Evolutionary conservation across 2,329 filamentous ascomycete genomes (phyloP).

Genomic region (Sarocladium brachiariae): DNA sequence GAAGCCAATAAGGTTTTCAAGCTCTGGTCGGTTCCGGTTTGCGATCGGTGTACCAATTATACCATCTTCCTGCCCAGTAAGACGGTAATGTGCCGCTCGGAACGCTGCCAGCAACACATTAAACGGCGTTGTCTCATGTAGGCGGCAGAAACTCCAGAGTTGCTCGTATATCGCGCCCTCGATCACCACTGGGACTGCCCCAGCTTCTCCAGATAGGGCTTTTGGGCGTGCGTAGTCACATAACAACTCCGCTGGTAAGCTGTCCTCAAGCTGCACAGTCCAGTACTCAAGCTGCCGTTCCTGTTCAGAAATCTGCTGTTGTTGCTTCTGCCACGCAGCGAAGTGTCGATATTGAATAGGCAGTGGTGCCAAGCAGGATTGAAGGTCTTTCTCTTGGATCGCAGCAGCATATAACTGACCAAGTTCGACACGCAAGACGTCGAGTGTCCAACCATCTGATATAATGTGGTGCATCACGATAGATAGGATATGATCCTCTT

Average conservation of each 20-base stretch:
- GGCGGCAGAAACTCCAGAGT: conserved; percentile 14
- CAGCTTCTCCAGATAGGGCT: conserved; percentile 7
- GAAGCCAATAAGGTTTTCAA: conserved; percentile 14
- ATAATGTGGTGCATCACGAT: conserved; percentile 19
- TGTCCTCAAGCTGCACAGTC: conserved; percentile 11
- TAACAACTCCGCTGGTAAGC: conserved; percentile 12
- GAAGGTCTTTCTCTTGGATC: conserved; percentile 12
- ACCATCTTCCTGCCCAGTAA: conserved; percentile 13
- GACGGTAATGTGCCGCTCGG: conserved; percentile 13
- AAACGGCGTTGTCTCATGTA: conserved; percentile 10
- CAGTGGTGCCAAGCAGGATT: conserved; percentile 13
- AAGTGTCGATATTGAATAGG: conserved; percentile 21
- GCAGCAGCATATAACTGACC: conserved; percentile 13
- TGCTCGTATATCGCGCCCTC: conserved; percentile 8
- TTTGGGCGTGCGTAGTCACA: conserved; percentile 12
- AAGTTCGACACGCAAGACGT: conserved; percentile 13
- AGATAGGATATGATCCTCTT: conserved; percentile 17
- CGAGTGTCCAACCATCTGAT: conserved; percentile 15
- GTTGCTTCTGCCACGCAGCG: conserved; percentile 15
- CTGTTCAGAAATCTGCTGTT: conserved; percentile 11
- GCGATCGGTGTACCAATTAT: conserved; percentile 13
- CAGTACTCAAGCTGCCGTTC: conserved; percentile 16
- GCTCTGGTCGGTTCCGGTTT: conserved; percentile 12
- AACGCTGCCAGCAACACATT: conserved; percentile 12
- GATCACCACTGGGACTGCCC: background rate